These are phyloP conservation scores for Stylonectria norvegica DNA, from an alignment of 2,329 filamentous ascomycete species.

Conservation along the genomic window DNA sequence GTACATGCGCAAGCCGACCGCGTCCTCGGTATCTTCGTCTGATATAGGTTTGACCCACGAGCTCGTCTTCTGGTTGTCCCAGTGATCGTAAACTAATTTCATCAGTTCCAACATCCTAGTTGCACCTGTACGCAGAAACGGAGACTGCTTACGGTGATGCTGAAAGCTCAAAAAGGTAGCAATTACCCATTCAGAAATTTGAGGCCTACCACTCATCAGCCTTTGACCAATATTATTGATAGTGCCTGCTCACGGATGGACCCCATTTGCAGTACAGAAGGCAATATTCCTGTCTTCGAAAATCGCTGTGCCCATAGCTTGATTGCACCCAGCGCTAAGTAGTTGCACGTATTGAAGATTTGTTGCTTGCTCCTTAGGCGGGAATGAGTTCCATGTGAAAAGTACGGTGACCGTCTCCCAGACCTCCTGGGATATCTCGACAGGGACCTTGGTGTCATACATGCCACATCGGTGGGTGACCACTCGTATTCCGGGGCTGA, in stretches of 20 bases:
- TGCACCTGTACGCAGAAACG: too few relatives aligned
- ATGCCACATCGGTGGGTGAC: not conserved
- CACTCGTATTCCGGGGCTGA: not conserved
- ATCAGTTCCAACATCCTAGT: not conserved
- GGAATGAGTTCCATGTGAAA: not conserved
- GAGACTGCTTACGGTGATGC: not conserved
- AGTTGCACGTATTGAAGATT: not conserved
- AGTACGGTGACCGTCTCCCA: not conserved
- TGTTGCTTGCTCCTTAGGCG: not conserved
- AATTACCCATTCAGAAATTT: not conserved
- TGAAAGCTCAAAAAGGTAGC: not conserved
- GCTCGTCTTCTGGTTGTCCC: conserved; percentile 10
- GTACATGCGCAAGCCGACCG: conserved; percentile 12
- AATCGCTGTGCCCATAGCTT: not conserved
- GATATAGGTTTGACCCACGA: conserved; percentile 11
- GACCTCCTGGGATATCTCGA: not conserved
- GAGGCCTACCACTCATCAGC: not conserved
- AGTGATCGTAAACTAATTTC: conserved; percentile 10
- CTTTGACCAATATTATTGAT: too few relatives aligned
- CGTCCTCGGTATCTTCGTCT: conserved; percentile 15
- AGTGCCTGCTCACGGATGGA: not conserved
- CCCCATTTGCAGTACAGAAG: conserved; percentile 1
- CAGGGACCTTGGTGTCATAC: not conserved
- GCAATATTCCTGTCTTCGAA: not conserved
- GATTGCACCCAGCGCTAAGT: not conserved